phyloP scores from a whole-genome alignment of 495 filamentous ascomycete genomes.

The Bombardia bombarda region DNA sequence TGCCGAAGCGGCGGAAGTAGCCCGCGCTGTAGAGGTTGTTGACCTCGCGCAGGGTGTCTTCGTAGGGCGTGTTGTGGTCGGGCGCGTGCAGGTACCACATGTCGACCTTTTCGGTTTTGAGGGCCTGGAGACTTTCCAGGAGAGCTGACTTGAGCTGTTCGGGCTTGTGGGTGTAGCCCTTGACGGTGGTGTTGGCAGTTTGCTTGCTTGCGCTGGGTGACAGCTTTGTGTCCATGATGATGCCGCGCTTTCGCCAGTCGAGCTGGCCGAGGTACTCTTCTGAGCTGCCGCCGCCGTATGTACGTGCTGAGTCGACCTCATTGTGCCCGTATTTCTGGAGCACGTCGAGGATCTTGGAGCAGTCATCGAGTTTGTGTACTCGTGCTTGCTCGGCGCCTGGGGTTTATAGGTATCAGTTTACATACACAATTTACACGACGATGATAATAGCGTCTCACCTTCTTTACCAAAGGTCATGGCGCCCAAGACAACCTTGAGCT shows the following conservation, averaged over 20 bases:
- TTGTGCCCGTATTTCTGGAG: not conserved
- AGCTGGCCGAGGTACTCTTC: not conserved
- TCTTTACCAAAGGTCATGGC: not conserved
- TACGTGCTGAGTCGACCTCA: not conserved
- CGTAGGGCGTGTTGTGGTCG: conserved; percentile 40
- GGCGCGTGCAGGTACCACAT: conserved; percentile 46
- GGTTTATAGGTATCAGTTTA: not conserved
- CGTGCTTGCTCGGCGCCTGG: not conserved
- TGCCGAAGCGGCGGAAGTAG: conserved; percentile 34
- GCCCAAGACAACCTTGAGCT: not conserved
- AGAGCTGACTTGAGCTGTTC: not conserved
- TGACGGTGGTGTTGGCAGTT: not conserved
- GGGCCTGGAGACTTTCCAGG: conserved; percentile 31
- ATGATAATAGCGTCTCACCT: not conserved
- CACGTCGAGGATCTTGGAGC: not conserved
- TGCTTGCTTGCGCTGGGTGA: not conserved
- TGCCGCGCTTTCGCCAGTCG: not conserved
- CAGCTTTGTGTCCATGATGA: not conserved
- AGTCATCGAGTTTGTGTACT: not conserved
- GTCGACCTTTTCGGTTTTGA: conserved; percentile 39
- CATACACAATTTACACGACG: too few species aligned
- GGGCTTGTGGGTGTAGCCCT: not conserved
- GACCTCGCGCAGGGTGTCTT: conserved; percentile 41
- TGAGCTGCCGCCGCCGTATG: not conserved
- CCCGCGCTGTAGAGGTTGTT: conserved; percentile 44